Evolutionary conservation across 2,329 filamentous ascomycete genomes (phyloP).

Genomic region (Colletotrichum falcatum): DNA sequence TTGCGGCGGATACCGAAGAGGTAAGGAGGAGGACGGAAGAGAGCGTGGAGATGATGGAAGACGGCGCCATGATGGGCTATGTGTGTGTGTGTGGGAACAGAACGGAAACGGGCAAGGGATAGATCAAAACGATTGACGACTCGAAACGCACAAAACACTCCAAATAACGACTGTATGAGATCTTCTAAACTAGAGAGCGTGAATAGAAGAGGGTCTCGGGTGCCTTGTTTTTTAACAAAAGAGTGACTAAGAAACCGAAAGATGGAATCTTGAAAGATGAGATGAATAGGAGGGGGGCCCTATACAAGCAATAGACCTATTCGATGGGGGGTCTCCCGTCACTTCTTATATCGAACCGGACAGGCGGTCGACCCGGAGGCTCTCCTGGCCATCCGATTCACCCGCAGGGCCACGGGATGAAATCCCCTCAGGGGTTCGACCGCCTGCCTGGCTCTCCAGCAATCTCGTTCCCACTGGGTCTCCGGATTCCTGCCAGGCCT

Average conservation of each 20-base stretch:
- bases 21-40: conserved; percentile 37
- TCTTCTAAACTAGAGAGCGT: conserved; percentile 20
- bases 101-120: neutral
- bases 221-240: conserved; percentile 19
- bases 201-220: conserved; percentile 20
- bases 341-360: conserved; percentile 33
- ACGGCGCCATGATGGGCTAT: conserved; percentile 35
- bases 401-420: conserved; percentile 24
- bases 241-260: conserved; percentile 33
- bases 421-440: conserved; percentile 25
- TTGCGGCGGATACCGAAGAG: conserved; percentile 20
- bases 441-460: conserved; percentile 17
- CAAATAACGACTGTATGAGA: conserved; percentile 18
- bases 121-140: no score
- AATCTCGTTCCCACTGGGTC: conserved; percentile 23
- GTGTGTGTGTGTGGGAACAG: neutral
- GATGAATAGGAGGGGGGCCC: conserved; percentile 2
- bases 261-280: conserved; percentile 23
- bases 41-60: conserved; percentile 40
- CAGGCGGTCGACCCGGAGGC: conserved; percentile 16
- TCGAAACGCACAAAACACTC: neutral
- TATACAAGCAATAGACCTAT: conserved; percentile 25
- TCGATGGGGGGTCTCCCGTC: conserved; percentile 12
- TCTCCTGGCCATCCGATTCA: conserved; percentile 31
- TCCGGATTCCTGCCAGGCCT: conserved; percentile 16